Base-by-base conservation (phyloP, 2,329 filamentous ascomycete species). In the Dactylellina drechsleri region DNA sequence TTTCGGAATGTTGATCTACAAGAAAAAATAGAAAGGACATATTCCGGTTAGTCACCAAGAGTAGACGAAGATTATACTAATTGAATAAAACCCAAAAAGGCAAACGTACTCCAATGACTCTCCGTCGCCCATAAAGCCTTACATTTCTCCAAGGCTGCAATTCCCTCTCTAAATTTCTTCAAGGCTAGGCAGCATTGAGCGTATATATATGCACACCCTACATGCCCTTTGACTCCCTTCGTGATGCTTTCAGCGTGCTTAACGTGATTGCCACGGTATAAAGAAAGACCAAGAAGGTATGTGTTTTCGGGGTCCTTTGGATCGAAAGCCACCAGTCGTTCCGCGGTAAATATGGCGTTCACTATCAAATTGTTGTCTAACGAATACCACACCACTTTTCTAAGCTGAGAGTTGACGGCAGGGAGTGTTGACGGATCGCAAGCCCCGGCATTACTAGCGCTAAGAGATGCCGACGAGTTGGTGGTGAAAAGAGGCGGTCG, bases 311-410 rank as follows among this genome's bases (percentile, higher is more conserved):
- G 86, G 18, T 90, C 91, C 79, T 91, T 89, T 23, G 91, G 88
- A 79, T 98, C 94, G 79, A 94, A 91, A 59, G 92, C 93, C 76
- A 89, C 87, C 18, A 97, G 87, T 77, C 95, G 89, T 80, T 94
- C 92, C 74, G 95, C 91, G 76, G 97, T 92, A 83, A 99, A 99
- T 49, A 97, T 89, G 67, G 95, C 95, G 81, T 96, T 98, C 66
- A 93, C 89, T 80, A 91, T 86, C 43, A 93, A 88, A 80, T 93
- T 90, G 81, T 97, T 96, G 85, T 99, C 95, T 82, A 99, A 89
- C 81, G 90, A 86, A 81, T 91, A 90, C 83, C 88, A 89, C 76
- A 91, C 86, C 57, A 90, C 84, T 79, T 90, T 87, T 79, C 88
- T 85, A 79, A 90, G 84, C 81, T 90, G 88, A 78, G 83, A 71